Evolutionary conservation across 2,329 filamentous ascomycete species (phyloP).

Genomic region (Colletotrichum orchidophilum): DNA sequence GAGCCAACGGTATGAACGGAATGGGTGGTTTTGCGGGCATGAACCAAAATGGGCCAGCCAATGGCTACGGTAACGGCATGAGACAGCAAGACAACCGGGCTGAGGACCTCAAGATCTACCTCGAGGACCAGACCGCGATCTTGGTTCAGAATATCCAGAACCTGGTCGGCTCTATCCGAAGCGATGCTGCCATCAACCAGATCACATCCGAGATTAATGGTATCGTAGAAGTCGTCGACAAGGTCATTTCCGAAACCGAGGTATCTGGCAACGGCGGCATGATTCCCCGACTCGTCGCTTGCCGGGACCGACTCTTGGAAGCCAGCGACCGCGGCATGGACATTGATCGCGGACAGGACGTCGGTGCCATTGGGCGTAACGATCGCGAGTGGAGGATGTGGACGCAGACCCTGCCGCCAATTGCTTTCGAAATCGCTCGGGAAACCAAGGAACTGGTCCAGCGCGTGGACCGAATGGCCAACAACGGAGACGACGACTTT

Average conservation of each 20-base stretch:
- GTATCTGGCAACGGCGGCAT: conserved; percentile 61
- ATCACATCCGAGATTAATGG: conserved; percentile 76
- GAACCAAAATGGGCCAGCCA: conserved; percentile 47
- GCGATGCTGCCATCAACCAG: conserved; percentile 68
- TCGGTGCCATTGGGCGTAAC: conserved; percentile 61
- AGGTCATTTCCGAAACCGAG: conserved; percentile 74
- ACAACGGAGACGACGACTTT: conserved; percentile 52
- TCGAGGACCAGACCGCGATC: conserved; percentile 83
- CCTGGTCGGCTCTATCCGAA: conserved; percentile 78
- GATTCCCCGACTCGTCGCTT: conserved; percentile 67
- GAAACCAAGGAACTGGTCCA: conserved; percentile 78
- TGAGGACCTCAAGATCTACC: conserved; percentile 73
- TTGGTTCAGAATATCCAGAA: conserved; percentile 84
- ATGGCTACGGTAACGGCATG: conserved; percentile 49
- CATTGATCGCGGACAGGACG: conserved; percentile 69
- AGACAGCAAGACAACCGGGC: conserved; percentile 50
- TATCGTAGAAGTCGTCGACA: conserved; percentile 76
- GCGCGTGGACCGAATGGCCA: conserved; percentile 50
- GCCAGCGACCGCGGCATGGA: conserved; percentile 69
- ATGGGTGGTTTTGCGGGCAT: conserved; percentile 48
- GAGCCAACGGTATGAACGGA: conserved; percentile 42
- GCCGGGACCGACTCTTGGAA: conserved; percentile 72
- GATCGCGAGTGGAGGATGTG: conserved; percentile 69
- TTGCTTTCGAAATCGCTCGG: conserved; percentile 87
- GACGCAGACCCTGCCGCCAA: conserved; percentile 78